Base-by-base conservation (phyloP, 176 grass and related monocot species). In the Dendrocalamus sinicus region DNA sequence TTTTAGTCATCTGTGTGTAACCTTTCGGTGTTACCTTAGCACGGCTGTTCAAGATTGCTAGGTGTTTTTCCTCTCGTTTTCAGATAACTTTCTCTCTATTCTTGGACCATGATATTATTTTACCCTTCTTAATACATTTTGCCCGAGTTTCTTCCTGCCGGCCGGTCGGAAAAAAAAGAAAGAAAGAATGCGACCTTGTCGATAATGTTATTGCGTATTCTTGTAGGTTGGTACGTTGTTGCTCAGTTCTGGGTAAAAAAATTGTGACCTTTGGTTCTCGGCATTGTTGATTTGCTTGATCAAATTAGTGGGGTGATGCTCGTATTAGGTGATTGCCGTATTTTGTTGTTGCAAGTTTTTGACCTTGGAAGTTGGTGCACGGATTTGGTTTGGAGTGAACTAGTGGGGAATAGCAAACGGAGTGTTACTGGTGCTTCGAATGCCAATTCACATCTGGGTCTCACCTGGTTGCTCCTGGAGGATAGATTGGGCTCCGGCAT, bases 221-320 rank as follows among this genome's bases (percentile, higher is more conserved):
- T 50, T n/a, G 20, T 20, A 12, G 19, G 40, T 44, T 41, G 3
- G 41, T 50, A n/a, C 11, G 22, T 0, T 73, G 15, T 50, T 48
- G 4, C 22, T 16, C 50, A 10, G 44, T 48, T 44, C 24, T 50
- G 22, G 44, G 2, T 5, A 20, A 75, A 54, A 20, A 52, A 75
- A 20, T 35, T 19, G 26, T 35, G 48, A 57, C 13, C 9, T 75
- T 75, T 15, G 50, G 50, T 57, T 28, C 12, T 47, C 70, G n/a
- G 45, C 44, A 17, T 73, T 73, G 45, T 16, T 22, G 15, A 73
- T 83, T 72, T 83, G 52, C 53, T 62, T 47, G 45, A 9, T 73
- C 57, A 35, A 58, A 72, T 35, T 62, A 16, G 54, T 10, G 43
- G 15, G 37, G 5, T 28, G 39, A 20, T 47, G 80, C 40, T 83